Evolutionary conservation across 2,329 filamentous ascomycete genomes (phyloP), one percentile per base, ranked within the genome.

Genomic region (Colletotrichum orchidophilum): DNA sequence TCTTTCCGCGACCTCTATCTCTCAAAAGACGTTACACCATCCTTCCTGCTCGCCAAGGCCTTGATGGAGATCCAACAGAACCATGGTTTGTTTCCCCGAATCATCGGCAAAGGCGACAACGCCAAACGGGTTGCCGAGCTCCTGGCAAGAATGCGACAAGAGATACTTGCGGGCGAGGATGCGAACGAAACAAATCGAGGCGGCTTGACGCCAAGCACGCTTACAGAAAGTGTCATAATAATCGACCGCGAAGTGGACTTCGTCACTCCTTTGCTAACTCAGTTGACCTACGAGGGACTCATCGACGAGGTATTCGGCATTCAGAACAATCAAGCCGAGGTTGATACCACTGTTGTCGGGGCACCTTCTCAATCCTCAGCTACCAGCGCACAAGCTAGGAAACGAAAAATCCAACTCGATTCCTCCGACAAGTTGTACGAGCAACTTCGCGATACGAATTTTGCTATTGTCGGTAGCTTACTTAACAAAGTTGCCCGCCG

Each of bases 201-300:
- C 54, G 93, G 93, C 7, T 85, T 97, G 29, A 92, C 94, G 12
- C 96, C 96, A 13, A 98, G 96, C 80, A 93, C 93, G 12, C 92
- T 91, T 7, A 93, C 95, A 58, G 96, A 99, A 80, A 97, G 93
- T 78, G 86, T 98, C 71, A 95, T 99, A 76, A 93, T 99, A 72
- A 95, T 99, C 66, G 96, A 99, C 81, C 93, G 96, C 60, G 95
- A 98, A 79, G 93, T 97, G 66, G 96, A 99, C 80, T 95, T 96
- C 77, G 94, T 96, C 18, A 98, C 96, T 1, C 92, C 93, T 0
- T 87, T 99, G 18, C 91, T 99, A 64, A 98, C 96, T 0, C 96
- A 99, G 80, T 85, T 99, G 73, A 99, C 96, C 1, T 99, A 99
- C 77, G 96, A 99, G 82, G 96, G 96, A 3, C 86, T 99, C 29